Conservation (phyloP, 2,329 filamentous ascomycete species). For the Dactylella cylindrospora region DNA sequence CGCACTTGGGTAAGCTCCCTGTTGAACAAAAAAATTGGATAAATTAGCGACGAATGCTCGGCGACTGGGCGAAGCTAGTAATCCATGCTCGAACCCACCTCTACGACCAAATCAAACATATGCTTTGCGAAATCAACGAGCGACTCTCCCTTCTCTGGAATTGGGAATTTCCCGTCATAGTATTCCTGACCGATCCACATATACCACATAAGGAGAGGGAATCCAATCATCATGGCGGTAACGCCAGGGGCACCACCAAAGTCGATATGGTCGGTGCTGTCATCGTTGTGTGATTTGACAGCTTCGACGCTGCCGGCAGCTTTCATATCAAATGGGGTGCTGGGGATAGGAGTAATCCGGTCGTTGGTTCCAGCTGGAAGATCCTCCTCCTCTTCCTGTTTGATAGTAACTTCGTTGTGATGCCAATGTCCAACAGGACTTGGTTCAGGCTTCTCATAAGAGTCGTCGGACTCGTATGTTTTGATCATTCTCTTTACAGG, state of each 20-base stretch:
- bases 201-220: conserved; percentile 96
- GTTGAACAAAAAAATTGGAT: not conserved
- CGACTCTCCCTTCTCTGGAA: conserved; percentile 65
- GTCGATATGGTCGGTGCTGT: conserved; percentile 62
- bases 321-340: conserved; percentile 40
- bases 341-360: conserved; percentile 28
- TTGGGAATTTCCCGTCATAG: conserved; percentile 81
- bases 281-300: conserved; percentile 47
- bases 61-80: too few relatives aligned
- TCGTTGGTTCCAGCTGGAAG: conserved; percentile 53
- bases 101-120: conserved; percentile 72
- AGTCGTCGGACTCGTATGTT: conserved; percentile 51
- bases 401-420: conserved; percentile 41
- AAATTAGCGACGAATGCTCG: too few relatives aligned
- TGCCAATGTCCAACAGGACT: conserved; percentile 26
- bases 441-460: conserved; percentile 47
- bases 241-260: conserved; percentile 88
- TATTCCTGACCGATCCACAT: conserved; percentile 97
- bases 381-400: conserved; percentile 37
- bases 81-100: conserved; percentile 52
- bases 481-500: conserved; percentile 48
- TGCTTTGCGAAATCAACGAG: conserved; percentile 71
- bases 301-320: conserved; percentile 35
- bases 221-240: conserved; percentile 81
- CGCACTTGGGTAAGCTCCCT: conserved; percentile 74